Percentiles rank a stretch among this genome's conserved stretches.
phyloP scores from a whole-genome alignment of 257 asterid genomes.

The Capsicum baccatum region DNA sequence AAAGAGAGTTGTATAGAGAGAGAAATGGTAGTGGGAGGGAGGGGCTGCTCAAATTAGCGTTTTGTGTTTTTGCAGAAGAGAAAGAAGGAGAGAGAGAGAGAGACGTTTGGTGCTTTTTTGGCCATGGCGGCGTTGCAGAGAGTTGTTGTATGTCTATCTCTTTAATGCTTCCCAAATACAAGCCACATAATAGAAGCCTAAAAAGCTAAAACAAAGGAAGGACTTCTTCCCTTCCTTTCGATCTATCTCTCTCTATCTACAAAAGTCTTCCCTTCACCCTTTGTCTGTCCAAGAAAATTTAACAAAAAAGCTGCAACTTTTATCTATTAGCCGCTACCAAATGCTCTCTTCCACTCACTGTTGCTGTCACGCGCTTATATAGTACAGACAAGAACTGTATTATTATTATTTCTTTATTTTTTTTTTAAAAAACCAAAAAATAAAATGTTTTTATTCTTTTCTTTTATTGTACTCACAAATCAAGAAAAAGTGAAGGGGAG shows the following conservation, averaged over 20 bases:
- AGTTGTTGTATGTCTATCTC: conserved; percentile 75
- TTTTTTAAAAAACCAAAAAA: neutral
- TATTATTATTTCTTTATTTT: too few species aligned
- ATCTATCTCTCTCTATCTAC: conserved; percentile 38
- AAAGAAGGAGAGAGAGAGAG: conserved; percentile 22
- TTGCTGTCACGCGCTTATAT: conserved; percentile 37
- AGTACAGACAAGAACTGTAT: conserved; percentile 21
- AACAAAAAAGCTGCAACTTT: conserved; percentile 45
- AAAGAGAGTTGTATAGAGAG: conserved; percentile 1
- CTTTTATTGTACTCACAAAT: conserved; percentile 44
- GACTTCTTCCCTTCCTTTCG: conserved; percentile 25
- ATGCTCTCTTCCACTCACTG: conserved; percentile 21
- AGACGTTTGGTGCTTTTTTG: conserved; percentile 54
- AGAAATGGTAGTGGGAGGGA: conserved; percentile 14
- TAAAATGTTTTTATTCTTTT: conserved; percentile 38
- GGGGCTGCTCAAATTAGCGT: conserved; percentile 34
- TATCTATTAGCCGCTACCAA: neutral
- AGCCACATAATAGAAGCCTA: conserved; percentile 56
- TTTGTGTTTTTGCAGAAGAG: conserved; percentile 31
- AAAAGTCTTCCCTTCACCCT: conserved; percentile 43
- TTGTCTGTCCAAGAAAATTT: conserved; percentile 43
- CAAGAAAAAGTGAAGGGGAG: conserved; percentile 42
- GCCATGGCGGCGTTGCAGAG: conserved; percentile 97
- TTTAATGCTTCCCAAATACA: conserved; percentile 53
- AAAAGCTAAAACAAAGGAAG: conserved; percentile 30